Conservation (phyloP, 1,139 yeast species). For the Scheffersomyces illinoinensis region DNA sequence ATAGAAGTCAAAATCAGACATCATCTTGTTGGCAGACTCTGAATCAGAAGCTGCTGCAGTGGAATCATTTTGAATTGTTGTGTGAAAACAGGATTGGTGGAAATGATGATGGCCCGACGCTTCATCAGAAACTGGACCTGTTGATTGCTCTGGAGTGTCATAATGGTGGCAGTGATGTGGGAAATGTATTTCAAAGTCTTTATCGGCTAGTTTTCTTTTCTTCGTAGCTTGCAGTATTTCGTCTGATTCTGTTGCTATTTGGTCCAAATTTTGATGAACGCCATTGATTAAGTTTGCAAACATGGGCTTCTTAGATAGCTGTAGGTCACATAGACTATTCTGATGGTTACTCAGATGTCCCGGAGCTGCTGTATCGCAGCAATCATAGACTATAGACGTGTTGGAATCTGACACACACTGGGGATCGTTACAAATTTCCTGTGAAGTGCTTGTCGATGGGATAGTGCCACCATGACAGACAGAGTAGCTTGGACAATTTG, state of each 20-base stretch:
- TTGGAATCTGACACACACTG: constrained; percentile 12
- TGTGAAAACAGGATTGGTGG: constrained; percentile 51
- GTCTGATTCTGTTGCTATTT: background rate
- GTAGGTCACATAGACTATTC: constrained; percentile 32
- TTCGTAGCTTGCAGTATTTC: constrained; percentile 3
- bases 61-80: constrained; percentile 35
- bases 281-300: constrained; percentile 38
- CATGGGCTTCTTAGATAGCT: constrained; percentile 24
- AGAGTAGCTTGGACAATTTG: constrained; percentile 10
- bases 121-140: background rate
- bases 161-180: constrained; percentile 43
- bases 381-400: constrained; percentile 7
- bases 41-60: constrained; percentile 4
- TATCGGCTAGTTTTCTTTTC: constrained; percentile 12
- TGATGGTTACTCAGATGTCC: constrained; percentile 13
- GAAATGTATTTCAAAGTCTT: constrained; percentile 27
- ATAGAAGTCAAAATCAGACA: constrained; percentile 44
- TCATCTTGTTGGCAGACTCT: constrained; percentile 12
- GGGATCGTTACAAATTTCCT: constrained; percentile 19
- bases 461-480: background rate
- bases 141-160: background rate
- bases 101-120: constrained; percentile 20
- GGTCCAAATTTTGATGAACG: constrained; percentile 26
- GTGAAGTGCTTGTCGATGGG: background rate
- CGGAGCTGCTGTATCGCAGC: constrained; percentile 4